Percentiles rank a stretch among this genome's conserved stretches.
Evolutionary conservation across 148 eudicot genomes (phyloP).

Genomic region (Nepenthes mirabilis): DNA sequence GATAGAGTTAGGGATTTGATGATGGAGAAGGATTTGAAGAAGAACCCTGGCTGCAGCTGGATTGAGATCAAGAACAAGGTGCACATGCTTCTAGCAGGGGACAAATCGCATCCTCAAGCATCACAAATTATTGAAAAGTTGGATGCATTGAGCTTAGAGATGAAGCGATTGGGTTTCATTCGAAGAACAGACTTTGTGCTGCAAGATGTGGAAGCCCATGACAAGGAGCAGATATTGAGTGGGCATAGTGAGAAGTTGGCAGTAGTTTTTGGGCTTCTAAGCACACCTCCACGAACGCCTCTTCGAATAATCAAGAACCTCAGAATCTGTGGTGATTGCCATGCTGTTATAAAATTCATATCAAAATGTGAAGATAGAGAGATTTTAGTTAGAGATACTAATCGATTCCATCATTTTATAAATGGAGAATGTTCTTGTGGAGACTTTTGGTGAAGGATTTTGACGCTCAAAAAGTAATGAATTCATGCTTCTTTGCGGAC

Average conservation of each 20-base stretch:
- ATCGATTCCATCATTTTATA: slow-evolving; percentile 76
- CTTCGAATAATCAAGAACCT: slow-evolving; percentile 68
- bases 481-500: too few species aligned
- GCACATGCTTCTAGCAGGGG: slow-evolving; percentile 60
- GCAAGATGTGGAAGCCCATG: slow-evolving; percentile 79
- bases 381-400: slow-evolving; percentile 66
- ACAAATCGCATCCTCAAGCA: slow-evolving; percentile 49
- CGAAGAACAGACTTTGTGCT: slow-evolving; percentile 44
- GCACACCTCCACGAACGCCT: slow-evolving; percentile 46
- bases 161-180: slow-evolving; percentile 39
- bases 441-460: slow-evolving; percentile 55
- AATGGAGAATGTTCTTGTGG: slow-evolving; percentile 83
- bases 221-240: slow-evolving; percentile 66
- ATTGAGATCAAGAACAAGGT: slow-evolving; percentile 66
- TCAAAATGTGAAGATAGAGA: slow-evolving; percentile 53
- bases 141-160: slow-evolving; percentile 33
- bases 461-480: too few species aligned
- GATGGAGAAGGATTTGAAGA: slow-evolving; percentile 42
- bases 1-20: slow-evolving; percentile 44
- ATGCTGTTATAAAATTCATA: slow-evolving; percentile 54
- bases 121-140: slow-evolving; percentile 33
- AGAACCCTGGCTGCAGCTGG: slow-evolving; percentile 78
- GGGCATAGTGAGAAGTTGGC: slow-evolving; percentile 81
- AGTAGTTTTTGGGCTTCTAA: slow-evolving; percentile 46
- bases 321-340: slow-evolving; percentile 73